Conservation (phyloP, 2,329 filamentous ascomycete species). For the Volutella citrinella region DNA sequence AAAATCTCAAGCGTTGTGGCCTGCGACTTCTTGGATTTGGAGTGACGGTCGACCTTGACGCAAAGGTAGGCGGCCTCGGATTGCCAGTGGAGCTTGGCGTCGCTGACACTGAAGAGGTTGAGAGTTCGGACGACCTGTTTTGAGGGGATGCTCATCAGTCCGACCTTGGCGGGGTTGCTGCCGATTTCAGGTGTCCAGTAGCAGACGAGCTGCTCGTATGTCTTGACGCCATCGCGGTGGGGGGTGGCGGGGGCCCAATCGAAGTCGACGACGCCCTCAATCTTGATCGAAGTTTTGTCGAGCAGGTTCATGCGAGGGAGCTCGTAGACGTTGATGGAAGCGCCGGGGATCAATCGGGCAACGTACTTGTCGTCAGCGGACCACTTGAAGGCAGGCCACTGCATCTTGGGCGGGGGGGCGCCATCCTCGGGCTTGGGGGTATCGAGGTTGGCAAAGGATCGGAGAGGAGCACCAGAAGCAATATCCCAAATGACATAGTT, state of each 20-base stretch:
- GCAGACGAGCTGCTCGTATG: conserved; percentile 92
- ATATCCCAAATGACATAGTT: conserved; percentile 99
- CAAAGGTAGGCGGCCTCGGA: conserved; percentile 91
- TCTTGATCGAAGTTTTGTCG: conserved; percentile 90
- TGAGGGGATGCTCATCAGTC: conserved; percentile 90
- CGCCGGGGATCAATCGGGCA: conserved; percentile 81
- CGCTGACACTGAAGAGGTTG: conserved; percentile 96
- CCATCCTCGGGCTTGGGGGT: conserved; percentile 56
- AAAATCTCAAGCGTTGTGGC: conserved; percentile 98
- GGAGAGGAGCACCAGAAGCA: conserved; percentile 80
- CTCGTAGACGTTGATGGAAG: conserved; percentile 90
- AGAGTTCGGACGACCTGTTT: conserved; percentile 92
- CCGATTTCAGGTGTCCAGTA: conserved; percentile 99
- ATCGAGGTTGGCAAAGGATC: conserved; percentile 91
- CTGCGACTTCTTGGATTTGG: conserved; percentile 97
- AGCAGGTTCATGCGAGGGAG: conserved; percentile 84
- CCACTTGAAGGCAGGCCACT: conserved; percentile 99
- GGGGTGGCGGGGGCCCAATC: conserved; percentile 91
- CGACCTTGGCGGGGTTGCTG: conserved; percentile 96
- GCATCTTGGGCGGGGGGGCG: conserved; percentile 78
- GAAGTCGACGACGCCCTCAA: conserved; percentile 95
- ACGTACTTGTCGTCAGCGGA: conserved; percentile 97
- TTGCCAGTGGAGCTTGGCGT: conserved; percentile 99
- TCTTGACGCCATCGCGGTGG: conserved; percentile 80
- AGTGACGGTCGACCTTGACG: conserved; percentile 98